These are phyloP conservation scores for Pseudocercospora ulei DNA, from an alignment of 2,329 filamentous ascomycete species.

Conservation along the genomic window DNA sequence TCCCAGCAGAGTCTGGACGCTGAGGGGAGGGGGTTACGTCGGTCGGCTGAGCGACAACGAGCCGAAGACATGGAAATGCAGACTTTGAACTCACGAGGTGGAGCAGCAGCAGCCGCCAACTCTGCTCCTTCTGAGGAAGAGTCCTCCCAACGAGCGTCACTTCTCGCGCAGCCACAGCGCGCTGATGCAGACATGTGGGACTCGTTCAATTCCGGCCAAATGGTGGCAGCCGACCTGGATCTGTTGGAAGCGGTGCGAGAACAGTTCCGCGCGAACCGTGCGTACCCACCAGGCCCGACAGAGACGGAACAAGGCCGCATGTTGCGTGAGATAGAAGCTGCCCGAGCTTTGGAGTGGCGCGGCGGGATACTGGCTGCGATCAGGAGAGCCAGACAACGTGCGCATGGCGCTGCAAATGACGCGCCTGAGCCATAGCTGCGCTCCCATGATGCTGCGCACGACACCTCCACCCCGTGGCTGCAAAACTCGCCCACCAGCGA, in stretches of 20 bases:
- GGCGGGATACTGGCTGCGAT: slow-evolving; percentile 2
- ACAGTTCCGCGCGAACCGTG: slow-evolving; percentile 36
- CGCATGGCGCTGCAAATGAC: background rate
- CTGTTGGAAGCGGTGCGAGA: slow-evolving; percentile 38
- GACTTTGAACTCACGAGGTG: slow-evolving; percentile 26
- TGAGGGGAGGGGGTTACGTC: slow-evolving; percentile 50
- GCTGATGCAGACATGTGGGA: slow-evolving; percentile 37
- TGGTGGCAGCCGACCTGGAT: slow-evolving; percentile 40
- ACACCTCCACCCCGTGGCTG: too few species aligned
- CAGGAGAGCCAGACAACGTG: slow-evolving; percentile 4
- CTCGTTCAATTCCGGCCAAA: slow-evolving; percentile 41
- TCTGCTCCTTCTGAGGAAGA: slow-evolving; percentile 10
- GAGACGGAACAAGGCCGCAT: slow-evolving; percentile 11
- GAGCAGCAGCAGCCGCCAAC: slow-evolving; percentile 8
- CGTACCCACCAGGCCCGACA: slow-evolving; percentile 21
- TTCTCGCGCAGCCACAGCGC: slow-evolving; percentile 20
- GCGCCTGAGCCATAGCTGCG: background rate
- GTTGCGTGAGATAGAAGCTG: slow-evolving; percentile 17
- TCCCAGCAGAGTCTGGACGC: slow-evolving; percentile 47
- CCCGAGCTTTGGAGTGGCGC: slow-evolving; percentile 6
- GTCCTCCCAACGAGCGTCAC: slow-evolving; percentile 18
- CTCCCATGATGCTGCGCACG: too few species aligned
- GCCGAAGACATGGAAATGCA: slow-evolving; percentile 38
- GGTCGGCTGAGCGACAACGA: slow-evolving; percentile 33
- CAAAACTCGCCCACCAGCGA: too few species aligned